Evolutionary conservation across 2,329 filamentous ascomycete genomes (phyloP).

Genomic region (Fusarium xyrophilum): DNA sequence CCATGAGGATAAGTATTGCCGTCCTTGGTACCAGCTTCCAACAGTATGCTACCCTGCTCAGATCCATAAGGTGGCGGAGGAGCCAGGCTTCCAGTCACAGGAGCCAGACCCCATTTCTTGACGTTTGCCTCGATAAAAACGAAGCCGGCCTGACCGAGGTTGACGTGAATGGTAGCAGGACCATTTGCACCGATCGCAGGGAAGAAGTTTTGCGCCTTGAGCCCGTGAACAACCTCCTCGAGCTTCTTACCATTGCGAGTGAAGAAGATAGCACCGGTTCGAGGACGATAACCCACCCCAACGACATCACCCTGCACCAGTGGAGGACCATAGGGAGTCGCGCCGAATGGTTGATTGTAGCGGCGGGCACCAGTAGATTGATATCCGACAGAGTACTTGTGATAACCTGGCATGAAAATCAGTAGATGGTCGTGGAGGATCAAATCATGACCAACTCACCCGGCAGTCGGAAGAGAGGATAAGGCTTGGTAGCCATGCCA

Average conservation of each 20-base stretch:
- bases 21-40: slow-evolving; percentile 80
- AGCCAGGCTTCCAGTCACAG: slow-evolving; percentile 92
- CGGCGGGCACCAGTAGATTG: slow-evolving; percentile 85
- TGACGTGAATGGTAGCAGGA: slow-evolving; percentile 91
- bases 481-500: slow-evolving; percentile 95
- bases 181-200: slow-evolving; percentile 96
- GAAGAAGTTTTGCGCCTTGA: slow-evolving; percentile 97
- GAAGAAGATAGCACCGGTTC: slow-evolving; percentile 96
- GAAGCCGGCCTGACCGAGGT: slow-evolving; percentile 97
- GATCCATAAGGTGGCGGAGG: slow-evolving; percentile 96
- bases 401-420: slow-evolving; percentile 66
- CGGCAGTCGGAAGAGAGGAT: slow-evolving; percentile 91
- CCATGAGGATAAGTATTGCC: slow-evolving; percentile 56
- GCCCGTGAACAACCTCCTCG: slow-evolving; percentile 89
- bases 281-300: slow-evolving; percentile 91
- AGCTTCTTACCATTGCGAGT: slow-evolving; percentile 97
- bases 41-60: slow-evolving; percentile 93
- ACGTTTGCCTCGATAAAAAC: slow-evolving; percentile 99
- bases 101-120: slow-evolving; percentile 98
- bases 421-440: slow-evolving; percentile 17
- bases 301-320: slow-evolving; percentile 95
- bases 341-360: slow-evolving; percentile 89
- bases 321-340: slow-evolving; percentile 80
- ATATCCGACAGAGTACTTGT: slow-evolving; percentile 93
- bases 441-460: slow-evolving; percentile 62